Evolutionary conservation across 768 basidiomycete species (phyloP), one percentile per base, ranked within the genome.

Genomic region (Trametes gibbosa): DNA sequence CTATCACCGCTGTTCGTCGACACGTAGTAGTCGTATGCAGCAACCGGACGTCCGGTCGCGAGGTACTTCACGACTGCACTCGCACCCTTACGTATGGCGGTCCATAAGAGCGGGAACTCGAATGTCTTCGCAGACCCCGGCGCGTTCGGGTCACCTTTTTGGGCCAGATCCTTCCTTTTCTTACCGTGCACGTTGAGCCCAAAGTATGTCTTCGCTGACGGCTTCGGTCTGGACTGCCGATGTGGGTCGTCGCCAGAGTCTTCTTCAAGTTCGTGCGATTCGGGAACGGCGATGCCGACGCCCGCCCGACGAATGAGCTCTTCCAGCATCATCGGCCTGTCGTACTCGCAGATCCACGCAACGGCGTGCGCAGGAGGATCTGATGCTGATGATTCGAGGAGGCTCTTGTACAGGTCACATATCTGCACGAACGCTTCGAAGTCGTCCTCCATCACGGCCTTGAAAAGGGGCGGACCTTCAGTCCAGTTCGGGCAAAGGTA

Each of bases 161-260:
- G 72, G 0, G 81, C 80, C 9, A 85, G 73, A 63, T 85, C 83
- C 16, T 75, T 73, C 3, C 82, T 74, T 65, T 86, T 85, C 73
- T 83, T 84, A n/a, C 84, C 84, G 58, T 84, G 82, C 21, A 86
- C 81, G 54, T 79, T 79, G 41, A 87, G 73, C 0, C 85, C 84
- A 17, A 85, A 79, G 63, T 86, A 87, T 46, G 65, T 70, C 75
- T 65, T 78, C 76, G 53, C 69, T 62, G 61, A 10, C 68, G 63
- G 10, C 59, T 58, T 24, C 65, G 13, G 64, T n/a, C n/a, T n/a
- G 56, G 19, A 72, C 69, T 7, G 70, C 66, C 10, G 27, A 32
- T 6, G 29, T 14, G 10, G 23, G 10, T 9, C 41, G 32, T 41
- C 46, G 8, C 19, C 13, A 24, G 34, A 29, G 16, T 39, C 32